A percentile compares a stretch with the other conserved stretches of the same genome.
phyloP scores from a whole-genome alignment of 257 asterid species.

The Primulina eburnea region DNA sequence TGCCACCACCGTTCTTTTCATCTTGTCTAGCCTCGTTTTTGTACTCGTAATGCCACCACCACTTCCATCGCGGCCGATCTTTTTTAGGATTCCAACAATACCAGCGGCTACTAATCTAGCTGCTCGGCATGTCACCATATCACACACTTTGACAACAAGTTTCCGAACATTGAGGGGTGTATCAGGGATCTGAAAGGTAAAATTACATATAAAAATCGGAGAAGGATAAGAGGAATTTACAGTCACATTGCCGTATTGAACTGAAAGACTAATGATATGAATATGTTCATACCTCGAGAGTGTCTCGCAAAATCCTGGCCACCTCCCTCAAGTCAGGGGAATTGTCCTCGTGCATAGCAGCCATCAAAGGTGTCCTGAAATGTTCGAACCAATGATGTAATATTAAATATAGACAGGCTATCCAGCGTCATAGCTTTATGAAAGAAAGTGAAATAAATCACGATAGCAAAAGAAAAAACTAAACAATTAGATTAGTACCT shows the following conservation, averaged over 20 bases:
- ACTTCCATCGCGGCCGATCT: slow-evolving; percentile 81
- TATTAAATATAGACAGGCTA: neutral
- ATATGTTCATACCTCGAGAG: slow-evolving; percentile 47
- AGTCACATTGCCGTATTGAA: neutral
- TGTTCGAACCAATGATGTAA: neutral
- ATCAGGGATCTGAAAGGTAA: slow-evolving; percentile 48
- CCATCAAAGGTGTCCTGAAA: slow-evolving; percentile 70
- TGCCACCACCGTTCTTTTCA: slow-evolving; percentile 74
- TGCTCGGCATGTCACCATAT: slow-evolving; percentile 74
- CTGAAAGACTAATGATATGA: neutral
- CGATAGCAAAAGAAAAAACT: neutral
- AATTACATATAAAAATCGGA: slow-evolving; percentile 5
- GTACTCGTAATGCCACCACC: slow-evolving; percentile 49
- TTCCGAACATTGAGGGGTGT: slow-evolving; percentile 62
- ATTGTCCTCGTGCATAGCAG: slow-evolving; percentile 87
- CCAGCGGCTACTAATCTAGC: slow-evolving; percentile 92
- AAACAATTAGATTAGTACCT: slow-evolving; percentile 36
- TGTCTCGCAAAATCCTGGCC: slow-evolving; percentile 54
- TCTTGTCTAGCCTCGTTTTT: slow-evolving; percentile 34
- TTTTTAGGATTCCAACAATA: slow-evolving; percentile 76
- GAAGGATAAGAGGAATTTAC: neutral
- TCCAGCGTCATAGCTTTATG: neutral
- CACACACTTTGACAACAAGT: slow-evolving; percentile 74
- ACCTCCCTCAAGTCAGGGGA: slow-evolving; percentile 70
- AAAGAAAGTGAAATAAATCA: neutral